Evolutionary conservation across 257 asterid species (phyloP), one percentile per base, ranked within the genome.

Genomic region (Gentiana straminea): DNA sequence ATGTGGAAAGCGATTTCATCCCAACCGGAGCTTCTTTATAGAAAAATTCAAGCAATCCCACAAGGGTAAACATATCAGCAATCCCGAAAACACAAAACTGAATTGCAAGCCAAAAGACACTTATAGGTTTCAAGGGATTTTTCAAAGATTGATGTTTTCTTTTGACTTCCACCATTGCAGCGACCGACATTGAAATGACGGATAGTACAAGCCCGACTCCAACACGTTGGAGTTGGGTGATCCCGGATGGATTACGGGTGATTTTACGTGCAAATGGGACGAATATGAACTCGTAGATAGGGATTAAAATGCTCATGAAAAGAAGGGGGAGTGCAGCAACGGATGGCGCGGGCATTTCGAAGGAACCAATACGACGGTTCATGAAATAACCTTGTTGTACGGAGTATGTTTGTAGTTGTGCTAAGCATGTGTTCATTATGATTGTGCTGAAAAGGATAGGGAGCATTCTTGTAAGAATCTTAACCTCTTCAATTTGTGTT

Each of bases 371-470:
- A 12, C 34, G 10, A 1, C 79, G 74, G 73, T 79, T 60, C 90
- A 81, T 86, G 4, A 49, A 4, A 56, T 62, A 62, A 43, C 90
- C 95, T 63, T 86, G 95, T 49, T 75, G 77, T 3, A 86, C 77
- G 0, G 95, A 86, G 78, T 78, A 82, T 33, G 95, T 86, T 50
- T 86, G 95, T 32, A 86, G 95, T 33, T 86, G 95, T 0, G 95
- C 86, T 45, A 80, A 33, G 67, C 93, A 82, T 8, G 93, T 86
- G 85, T 81, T 83, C 81, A 86, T 70, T 52, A 86, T 61, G 54
- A 86, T 79, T 46, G 95, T 86, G 80, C 94, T 79, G 35, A 52
- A 80, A 34, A 86, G 68, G 50, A 83, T 86, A 6, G 95, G 95
- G 1, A 77, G 5, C 94, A 84, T 84, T 57, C 94, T 69, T 35